Percentiles rank a stretch among this genome's conserved stretches.
These are phyloP conservation scores for Fusarium ambrosium DNA, from an alignment of 2,329 filamentous ascomycete species.

Conservation along the genomic window DNA sequence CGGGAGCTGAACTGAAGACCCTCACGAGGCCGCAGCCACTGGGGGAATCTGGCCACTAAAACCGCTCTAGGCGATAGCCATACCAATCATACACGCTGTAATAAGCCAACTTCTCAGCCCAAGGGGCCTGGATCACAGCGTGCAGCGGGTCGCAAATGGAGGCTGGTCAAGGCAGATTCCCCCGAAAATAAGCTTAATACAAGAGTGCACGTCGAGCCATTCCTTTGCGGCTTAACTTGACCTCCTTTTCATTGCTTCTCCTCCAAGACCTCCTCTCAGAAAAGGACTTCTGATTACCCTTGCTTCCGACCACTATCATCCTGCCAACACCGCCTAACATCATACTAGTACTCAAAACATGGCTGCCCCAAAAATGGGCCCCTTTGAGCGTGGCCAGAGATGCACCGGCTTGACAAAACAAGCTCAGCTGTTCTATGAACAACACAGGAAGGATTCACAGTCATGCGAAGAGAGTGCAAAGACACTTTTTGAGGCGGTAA, in stretches of 20 bases:
- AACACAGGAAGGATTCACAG: not conserved
- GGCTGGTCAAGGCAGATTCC: not conserved
- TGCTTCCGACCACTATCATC: not conserved
- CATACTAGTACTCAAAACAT: not conserved
- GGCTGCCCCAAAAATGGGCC: not conserved
- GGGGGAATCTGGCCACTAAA: not conserved
- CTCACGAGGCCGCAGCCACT: not conserved
- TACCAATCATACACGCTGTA: not conserved
- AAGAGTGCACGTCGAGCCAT: not conserved
- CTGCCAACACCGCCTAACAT: not conserved
- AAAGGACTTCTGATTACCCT: not conserved
- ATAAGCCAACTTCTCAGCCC: not conserved
- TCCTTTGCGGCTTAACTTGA: not conserved
- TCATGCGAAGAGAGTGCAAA: not conserved
- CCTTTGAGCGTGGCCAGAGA: constrained; percentile 3
- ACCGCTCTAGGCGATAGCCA: not conserved
- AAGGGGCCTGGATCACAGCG: not conserved
- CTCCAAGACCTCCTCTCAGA: not conserved
- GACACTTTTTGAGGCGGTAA: not conserved
- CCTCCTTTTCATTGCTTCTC: not conserved
- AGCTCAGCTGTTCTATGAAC: not conserved
- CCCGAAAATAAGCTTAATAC: not conserved
- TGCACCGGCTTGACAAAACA: not conserved
- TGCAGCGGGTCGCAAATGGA: not conserved
- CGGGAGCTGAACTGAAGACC: not conserved